Evolutionary conservation across 352 stramenopile species (phyloP).

Genomic region (Pythium plurisporium): DNA sequence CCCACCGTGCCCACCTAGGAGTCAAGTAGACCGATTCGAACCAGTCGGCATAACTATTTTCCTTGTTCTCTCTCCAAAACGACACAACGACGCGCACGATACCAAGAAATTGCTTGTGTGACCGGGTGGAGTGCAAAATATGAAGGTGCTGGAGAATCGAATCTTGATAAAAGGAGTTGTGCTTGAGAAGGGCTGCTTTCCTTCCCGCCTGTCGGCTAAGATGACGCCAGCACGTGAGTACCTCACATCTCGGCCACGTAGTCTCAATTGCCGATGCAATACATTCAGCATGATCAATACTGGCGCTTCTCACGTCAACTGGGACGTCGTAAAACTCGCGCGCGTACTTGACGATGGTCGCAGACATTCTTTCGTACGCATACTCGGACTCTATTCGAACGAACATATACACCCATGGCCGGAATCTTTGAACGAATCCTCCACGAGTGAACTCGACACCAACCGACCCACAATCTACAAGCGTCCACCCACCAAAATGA

Average conservation of each 20-base stretch:
- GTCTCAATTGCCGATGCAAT: background rate
- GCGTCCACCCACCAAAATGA: conserved; percentile 9
- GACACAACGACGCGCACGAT: background rate
- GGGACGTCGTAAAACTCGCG: background rate
- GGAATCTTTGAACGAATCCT: background rate
- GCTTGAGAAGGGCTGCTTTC: background rate
- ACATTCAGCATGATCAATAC: conserved; percentile 4
- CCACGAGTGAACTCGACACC: background rate
- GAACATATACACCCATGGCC: conserved; percentile 5
- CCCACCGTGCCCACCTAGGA: background rate
- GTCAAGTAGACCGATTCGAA: background rate
- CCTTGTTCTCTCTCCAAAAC: background rate
- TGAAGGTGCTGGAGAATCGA: background rate
- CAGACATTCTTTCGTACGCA: conserved; percentile 4
- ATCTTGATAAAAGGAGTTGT: background rate
- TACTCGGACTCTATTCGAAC: background rate
- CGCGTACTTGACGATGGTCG: background rate
- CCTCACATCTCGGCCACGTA: background rate
- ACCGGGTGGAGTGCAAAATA: background rate
- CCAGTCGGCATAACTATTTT: conserved; percentile 2
- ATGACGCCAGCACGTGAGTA: background rate
- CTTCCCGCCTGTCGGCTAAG: background rate
- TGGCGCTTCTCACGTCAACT: background rate
- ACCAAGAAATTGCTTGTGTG: background rate
- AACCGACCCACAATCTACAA: background rate